phyloP scores from a whole-genome alignment of 1,139 yeast species.

The Ogataea hybrid region DNA sequence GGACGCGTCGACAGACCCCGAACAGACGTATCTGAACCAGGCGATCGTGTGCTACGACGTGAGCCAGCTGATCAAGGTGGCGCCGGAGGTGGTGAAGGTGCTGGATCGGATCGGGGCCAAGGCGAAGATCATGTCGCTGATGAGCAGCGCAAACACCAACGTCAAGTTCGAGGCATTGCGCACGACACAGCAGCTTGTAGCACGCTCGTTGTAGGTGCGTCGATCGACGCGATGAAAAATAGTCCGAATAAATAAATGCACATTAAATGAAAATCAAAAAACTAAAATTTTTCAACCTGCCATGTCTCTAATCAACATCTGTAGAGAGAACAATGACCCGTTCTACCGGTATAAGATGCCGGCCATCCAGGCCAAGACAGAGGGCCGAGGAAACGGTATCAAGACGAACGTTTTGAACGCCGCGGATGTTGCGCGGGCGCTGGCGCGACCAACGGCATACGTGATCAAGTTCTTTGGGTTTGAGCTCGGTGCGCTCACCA shows the following conservation, averaged over 20 bases:
- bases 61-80: slow-evolving; percentile 63
- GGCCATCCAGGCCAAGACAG: slow-evolving; percentile 92
- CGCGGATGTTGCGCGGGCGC: slow-evolving; percentile 90
- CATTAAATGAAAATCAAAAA: neutral
- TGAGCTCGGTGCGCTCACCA: slow-evolving; percentile 96
- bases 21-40: slow-evolving; percentile 38
- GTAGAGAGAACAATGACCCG: slow-evolving; percentile 97
- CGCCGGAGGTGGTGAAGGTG: slow-evolving; percentile 54
- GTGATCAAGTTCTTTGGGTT: slow-evolving; percentile 93
- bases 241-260: no score
- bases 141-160: slow-evolving; percentile 80
- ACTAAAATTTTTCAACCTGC: slow-evolving; percentile 5
- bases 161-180: slow-evolving; percentile 93
- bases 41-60: slow-evolving; percentile 74
- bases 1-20: slow-evolving; percentile 32
- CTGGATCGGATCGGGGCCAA: slow-evolving; percentile 57
- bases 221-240: slow-evolving; percentile 2
- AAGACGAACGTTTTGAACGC: slow-evolving; percentile 91
- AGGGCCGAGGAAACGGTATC: slow-evolving; percentile 99
- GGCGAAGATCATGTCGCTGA: slow-evolving; percentile 77
- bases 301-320: slow-evolving; percentile 89
- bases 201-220: slow-evolving; percentile 50
- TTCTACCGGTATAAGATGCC: slow-evolving; percentile 99
- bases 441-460: slow-evolving; percentile 89
- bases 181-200: slow-evolving; percentile 89